A percentile compares a stretch with the other conserved stretches of the same genome.
These are phyloP conservation scores for Pistacia atlantica DNA, from an alignment of 345 rosid species.

Conservation along the genomic window DNA sequence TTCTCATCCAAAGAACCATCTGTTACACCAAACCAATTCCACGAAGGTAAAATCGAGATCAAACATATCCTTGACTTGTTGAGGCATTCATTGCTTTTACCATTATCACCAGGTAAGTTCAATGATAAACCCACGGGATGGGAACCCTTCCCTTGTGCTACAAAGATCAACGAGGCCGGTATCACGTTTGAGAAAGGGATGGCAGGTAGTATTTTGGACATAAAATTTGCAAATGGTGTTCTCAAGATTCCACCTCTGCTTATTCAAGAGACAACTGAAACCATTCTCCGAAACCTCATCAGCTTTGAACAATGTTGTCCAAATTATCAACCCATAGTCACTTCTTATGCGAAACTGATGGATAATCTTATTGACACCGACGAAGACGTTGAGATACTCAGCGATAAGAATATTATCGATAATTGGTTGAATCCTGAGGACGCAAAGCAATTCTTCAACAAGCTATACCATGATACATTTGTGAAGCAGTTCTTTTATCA, in stretches of 20 bases:
- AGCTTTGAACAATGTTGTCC: slow-evolving; percentile 12
- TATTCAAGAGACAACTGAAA: slow-evolving; percentile 21
- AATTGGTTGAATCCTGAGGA: no score
- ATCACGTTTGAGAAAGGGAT: no score
- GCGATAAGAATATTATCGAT: no score
- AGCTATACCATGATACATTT: not conserved
- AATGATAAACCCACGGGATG: no score
- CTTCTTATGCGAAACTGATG: not conserved
- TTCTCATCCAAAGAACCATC: not conserved
- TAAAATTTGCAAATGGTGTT: no score
- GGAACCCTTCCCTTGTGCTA: no score
- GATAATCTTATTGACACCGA: not conserved
- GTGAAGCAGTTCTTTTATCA: no score
- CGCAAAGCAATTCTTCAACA: no score
- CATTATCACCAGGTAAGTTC: not conserved
- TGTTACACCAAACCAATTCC: not conserved
- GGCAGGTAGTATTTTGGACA: no score
- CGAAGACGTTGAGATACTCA: not conserved
- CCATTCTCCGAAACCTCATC: slow-evolving; percentile 21
- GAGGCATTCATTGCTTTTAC: slow-evolving; percentile 7
- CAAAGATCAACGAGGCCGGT: no score
- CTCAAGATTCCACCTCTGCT: not conserved
- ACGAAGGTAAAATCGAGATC: not conserved
- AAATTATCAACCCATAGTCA: not conserved
- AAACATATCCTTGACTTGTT: slow-evolving; percentile 30